Evolutionary conservation across 1,284 basidiomycete species (phyloP).

Genomic region (Cryptococcus depauperatus): DNA sequence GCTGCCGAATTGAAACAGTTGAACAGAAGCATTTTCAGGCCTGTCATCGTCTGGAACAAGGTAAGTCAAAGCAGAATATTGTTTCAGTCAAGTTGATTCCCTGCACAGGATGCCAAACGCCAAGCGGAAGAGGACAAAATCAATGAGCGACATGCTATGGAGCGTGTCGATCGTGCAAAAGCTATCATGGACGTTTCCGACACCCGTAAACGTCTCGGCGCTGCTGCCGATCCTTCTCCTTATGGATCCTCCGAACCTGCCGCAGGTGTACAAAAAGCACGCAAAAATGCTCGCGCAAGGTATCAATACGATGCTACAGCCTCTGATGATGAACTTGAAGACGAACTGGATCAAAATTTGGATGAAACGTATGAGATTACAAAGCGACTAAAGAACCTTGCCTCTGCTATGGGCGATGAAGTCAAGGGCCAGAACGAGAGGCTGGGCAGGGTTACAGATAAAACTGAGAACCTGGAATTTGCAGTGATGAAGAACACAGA

Average conservation of each 20-base stretch:
- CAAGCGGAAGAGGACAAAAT: conserved; percentile 83
- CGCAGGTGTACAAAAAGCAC: conserved; percentile 30
- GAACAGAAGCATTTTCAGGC: conserved; percentile 72
- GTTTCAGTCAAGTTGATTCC: neutral
- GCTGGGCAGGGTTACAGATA: conserved; percentile 43
- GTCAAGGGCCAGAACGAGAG: conserved; percentile 43
- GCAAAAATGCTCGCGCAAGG: conserved; percentile 66
- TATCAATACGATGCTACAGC: conserved; percentile 93
- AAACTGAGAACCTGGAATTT: conserved; percentile 45
- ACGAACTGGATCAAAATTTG: conserved; percentile 80
- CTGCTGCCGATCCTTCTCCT: conserved; percentile 53
- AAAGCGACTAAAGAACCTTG: conserved; percentile 74
- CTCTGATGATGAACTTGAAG: conserved; percentile 82
- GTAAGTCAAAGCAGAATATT: conserved; percentile 17
- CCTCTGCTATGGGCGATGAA: conserved; percentile 54
- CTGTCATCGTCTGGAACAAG: conserved; percentile 83
- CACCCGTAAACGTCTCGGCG: conserved; percentile 75
- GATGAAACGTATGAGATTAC: conserved; percentile 78
- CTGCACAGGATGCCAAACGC: conserved; percentile 64
- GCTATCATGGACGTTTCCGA: conserved; percentile 77
- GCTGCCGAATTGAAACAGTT: conserved; percentile 89
- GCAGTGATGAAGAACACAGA: conserved; percentile 44
- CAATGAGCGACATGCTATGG: conserved; percentile 78
- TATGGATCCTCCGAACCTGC: conserved; percentile 18
- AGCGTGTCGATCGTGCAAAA: conserved; percentile 75